Base-by-base conservation (phyloP, 768 basidiomycete species). In the Termitomyces sp. region DNA sequence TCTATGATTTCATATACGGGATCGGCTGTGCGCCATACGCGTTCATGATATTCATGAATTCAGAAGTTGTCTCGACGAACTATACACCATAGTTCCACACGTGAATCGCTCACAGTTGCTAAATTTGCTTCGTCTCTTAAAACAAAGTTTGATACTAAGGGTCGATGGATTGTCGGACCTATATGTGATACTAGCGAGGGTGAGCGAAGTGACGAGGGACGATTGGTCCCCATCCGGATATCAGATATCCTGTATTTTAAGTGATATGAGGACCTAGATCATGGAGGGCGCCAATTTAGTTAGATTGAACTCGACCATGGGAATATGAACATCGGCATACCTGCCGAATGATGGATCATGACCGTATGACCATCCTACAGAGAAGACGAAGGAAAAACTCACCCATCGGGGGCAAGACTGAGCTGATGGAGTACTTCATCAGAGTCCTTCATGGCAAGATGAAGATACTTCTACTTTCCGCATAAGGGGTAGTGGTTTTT, bases 201-300 rank as follows among this genome's bases (percentile, higher is more conserved):
- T 18, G 45, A 47, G 30, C 12, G 18, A 27, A 20, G 10, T 39
- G n/a, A n/a, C n/a, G n/a, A n/a, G n/a, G n/a, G n/a, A 18, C 20
- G 27, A 27, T 26, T 37, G 5, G 34, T n/a, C 26, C 26, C 54
- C 34, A 47, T 48, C 37, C 16, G 14, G 40, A 43, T 42, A 27
- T 27, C 16, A 9, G 40, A 43, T 42, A 27, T 27, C 26, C n/a
- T 9, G 6, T 13, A 34, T 48, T 48, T 5, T 49, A 12, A 37
- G 16, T 26, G 34, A 13, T 18, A 7, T 42, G 37, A 43, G 27
- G 13, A 20, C 14, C 22, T 32, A 13, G 27, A 27, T 39, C 32
- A 27, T 48, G 32, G 42, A 57, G 45, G 51, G 46, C 46, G 46
- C 30, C n/a, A 48, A 57, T 45, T 51, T 55, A 39, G 48, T 55